Evolutionary conservation across 2,329 filamentous ascomycete genomes (phyloP).

Genomic region (Colletotrichum sp.): DNA sequence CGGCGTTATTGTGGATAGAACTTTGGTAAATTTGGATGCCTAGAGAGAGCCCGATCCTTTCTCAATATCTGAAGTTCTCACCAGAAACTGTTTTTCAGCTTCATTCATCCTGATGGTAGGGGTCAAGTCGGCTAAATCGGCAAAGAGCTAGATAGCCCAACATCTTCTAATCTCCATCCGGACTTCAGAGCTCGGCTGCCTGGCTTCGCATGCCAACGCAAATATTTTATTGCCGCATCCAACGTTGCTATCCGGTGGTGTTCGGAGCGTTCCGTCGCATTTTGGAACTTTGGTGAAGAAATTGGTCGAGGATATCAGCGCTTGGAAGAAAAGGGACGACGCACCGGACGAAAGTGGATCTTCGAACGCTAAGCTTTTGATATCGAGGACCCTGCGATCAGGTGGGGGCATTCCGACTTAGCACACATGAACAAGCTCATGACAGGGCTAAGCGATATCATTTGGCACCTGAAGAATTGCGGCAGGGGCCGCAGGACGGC

Average conservation of each 20-base stretch:
- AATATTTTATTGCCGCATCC: neutral
- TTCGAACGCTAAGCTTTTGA: neutral
- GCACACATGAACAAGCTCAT: neutral
- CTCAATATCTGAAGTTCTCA: neutral
- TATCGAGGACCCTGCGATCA: neutral
- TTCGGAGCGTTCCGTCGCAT: neutral
- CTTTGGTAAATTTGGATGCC: neutral
- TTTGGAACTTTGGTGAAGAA: neutral
- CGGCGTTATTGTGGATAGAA: neutral
- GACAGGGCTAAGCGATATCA: neutral
- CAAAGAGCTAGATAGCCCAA: neutral
- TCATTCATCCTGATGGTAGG: neutral
- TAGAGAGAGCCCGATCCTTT: neutral
- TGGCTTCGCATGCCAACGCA: neutral
- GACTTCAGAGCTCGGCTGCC: neutral
- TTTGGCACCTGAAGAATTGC: neutral
- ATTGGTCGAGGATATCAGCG: neutral
- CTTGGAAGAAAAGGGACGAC: neutral
- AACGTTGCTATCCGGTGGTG: neutral
- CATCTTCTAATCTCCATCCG: neutral
- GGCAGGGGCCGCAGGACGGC: neutral
- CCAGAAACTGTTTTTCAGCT: neutral
- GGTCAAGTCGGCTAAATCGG: neutral
- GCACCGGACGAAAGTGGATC: neutral
- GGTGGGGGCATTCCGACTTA: neutral